Percentiles rank a stretch among this genome's conserved stretches.
Evolutionary conservation across 352 stramenopile species (phyloP).

Genomic region (Thalassiosira exigua): DNA sequence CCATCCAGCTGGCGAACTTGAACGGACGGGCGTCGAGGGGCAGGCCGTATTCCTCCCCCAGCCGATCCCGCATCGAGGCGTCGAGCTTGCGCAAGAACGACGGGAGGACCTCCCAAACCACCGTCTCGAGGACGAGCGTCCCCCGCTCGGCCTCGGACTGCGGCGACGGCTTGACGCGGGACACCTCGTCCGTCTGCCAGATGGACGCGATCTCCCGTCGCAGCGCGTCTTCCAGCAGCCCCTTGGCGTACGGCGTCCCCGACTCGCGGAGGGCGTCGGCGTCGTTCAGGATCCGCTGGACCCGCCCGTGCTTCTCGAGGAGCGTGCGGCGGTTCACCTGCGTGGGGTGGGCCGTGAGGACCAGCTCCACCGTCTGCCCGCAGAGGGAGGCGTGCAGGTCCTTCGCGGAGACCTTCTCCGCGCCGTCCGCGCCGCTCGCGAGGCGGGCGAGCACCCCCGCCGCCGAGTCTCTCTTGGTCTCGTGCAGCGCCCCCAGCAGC

Average conservation of each 20-base stretch:
- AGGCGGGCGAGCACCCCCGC: slow-evolving; percentile 63
- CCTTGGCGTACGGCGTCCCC: slow-evolving; percentile 54
- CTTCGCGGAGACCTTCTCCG: slow-evolving; percentile 38
- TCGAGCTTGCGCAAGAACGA: slow-evolving; percentile 88
- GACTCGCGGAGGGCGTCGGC: slow-evolving; percentile 51
- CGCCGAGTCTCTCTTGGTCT: slow-evolving; percentile 64
- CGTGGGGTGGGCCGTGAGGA: slow-evolving; percentile 89
- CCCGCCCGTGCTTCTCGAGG: slow-evolving; percentile 83
- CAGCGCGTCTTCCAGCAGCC: slow-evolving; percentile 68
- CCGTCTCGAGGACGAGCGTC: slow-evolving; percentile 87
- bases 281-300: slow-evolving; percentile 70
- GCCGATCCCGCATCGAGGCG: slow-evolving; percentile 67
- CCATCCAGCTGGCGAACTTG: slow-evolving; percentile 88
- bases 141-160: slow-evolving; percentile 86
- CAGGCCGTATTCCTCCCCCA: slow-evolving; percentile 71
- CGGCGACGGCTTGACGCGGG: slow-evolving; percentile 86
- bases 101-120: slow-evolving; percentile 88
- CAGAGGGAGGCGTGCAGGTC: slow-evolving; percentile 83
- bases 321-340: slow-evolving; percentile 89
- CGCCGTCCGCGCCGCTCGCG: slow-evolving; percentile 36
- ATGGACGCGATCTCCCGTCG: slow-evolving; percentile 78
- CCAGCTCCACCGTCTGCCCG: slow-evolving; percentile 87
- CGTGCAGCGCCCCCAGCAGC: slow-evolving; percentile 40
- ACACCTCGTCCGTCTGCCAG: slow-evolving; percentile 85
- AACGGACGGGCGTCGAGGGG: slow-evolving; percentile 83